Evolutionary conservation across 495 filamentous ascomycete species (phyloP).

Genomic region (Penicillium paradoxum): DNA sequence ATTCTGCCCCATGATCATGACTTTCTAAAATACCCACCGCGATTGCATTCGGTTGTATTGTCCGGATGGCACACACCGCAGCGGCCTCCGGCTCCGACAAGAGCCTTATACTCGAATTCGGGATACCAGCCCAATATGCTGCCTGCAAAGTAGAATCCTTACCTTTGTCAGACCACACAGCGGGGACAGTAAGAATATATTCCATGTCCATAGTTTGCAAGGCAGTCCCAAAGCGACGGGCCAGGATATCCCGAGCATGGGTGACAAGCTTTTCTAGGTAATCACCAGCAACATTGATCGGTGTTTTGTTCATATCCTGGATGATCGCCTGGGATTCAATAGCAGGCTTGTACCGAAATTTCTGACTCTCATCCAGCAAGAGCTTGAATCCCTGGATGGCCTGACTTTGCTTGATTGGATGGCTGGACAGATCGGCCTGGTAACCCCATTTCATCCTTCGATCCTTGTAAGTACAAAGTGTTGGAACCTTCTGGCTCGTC

Average conservation of each 20-base stretch:
- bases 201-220: constrained; percentile 17
- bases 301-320: constrained; percentile 20
- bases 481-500: constrained; percentile 47
- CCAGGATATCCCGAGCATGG: constrained; percentile 23
- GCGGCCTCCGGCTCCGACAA: constrained; percentile 62
- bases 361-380: constrained; percentile 27
- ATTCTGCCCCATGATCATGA: no score
- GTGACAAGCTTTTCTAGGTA: constrained; percentile 42
- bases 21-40: constrained; percentile 8
- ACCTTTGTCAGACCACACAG: constrained; percentile 50
- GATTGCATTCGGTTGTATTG: constrained; percentile 23
- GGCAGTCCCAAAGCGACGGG: constrained; percentile 27
- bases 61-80: constrained; percentile 47
- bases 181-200: constrained; percentile 50
- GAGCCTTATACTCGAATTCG: constrained; percentile 32
- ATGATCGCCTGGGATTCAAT: constrained; percentile 14
- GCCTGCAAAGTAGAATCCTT: constrained; percentile 45
- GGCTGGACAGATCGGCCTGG: constrained; percentile 19
- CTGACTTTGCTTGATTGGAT: constrained; percentile 4
- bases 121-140: constrained; percentile 46
- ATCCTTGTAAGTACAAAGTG: constrained; percentile 35
- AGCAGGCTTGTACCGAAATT: constrained; percentile 12
- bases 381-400: constrained; percentile 37
- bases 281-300: constrained; percentile 30
- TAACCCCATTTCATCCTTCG: constrained; percentile 39